Base-by-base conservation (phyloP, 148 eudicot genomes). In the Nepenthes gracilis region DNA sequence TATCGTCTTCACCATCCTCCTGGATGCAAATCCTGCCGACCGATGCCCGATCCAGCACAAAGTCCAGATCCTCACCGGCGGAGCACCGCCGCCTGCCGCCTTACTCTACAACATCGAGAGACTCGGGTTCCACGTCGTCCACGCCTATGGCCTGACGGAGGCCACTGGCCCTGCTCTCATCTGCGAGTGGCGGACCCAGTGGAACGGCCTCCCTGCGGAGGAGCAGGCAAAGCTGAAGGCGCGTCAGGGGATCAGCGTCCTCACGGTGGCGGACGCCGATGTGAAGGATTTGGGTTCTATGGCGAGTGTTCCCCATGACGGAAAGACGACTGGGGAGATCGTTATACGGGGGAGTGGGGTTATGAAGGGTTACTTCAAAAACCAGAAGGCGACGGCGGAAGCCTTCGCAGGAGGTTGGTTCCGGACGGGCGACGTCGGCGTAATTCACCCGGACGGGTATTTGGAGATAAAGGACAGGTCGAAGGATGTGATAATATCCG, bases 401-500 rank as follows among this genome's bases (percentile, higher is more conserved):
- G 95, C 88, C 0, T 87, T 90, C 15, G 53, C 58, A 5, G 66
- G 67, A 0, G 97, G 91, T 8, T 90, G 97, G 97, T 87, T 83
- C 13, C 59, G 72, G 15, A 87, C 97, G 1, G 97, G 97, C 0
- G 97, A 90, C 38, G 77, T 90, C 2, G 97, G 92, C 34, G 97
- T 90, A 3, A 64, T 90, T 9, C 82, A 90, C 65, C 72, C 77
- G 0, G 95, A 90, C 37, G 97, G 97, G 5, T 84, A 90, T 57
- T 12, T 87, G 1, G 92, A 90, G 57, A 81, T 90, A 35, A 90
- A 87, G 72, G 95, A 87, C 63, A 51, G 97, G 61, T 68, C 78
- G 0, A 90, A 90, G 59, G 97, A 90, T 58, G 84, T 90, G 51
- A 90, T 90, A 4, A 90, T 90, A 10, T 91, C 97, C 0, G 92